phyloP scores from a whole-genome alignment of 2,329 filamentous ascomycete species.

The Samsoniella hepiali region DNA sequence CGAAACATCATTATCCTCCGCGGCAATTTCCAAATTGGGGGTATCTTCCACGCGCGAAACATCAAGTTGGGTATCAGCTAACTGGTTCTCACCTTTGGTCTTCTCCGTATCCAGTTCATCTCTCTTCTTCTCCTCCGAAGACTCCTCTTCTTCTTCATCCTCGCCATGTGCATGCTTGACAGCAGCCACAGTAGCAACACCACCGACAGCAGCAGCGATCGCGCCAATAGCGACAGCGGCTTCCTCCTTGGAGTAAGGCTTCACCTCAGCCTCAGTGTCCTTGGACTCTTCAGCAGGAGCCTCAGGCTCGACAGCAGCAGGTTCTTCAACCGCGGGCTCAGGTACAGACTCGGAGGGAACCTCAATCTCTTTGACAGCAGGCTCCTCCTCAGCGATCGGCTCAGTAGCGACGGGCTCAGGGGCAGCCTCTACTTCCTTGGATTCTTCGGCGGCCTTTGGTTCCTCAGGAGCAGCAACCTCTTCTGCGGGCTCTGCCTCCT shows the following conservation, averaged over 20 bases:
- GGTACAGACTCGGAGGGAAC: background rate
- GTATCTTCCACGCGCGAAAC: slow-evolving; percentile 16
- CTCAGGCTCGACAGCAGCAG: slow-evolving; percentile 3
- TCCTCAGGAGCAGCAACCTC: background rate
- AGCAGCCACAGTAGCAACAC: slow-evolving; percentile 12
- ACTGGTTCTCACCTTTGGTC: slow-evolving; percentile 23
- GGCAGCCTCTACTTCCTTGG: background rate
- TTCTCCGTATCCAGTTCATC: slow-evolving; percentile 21
- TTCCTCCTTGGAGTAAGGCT: background rate
- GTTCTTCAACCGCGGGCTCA: background rate
- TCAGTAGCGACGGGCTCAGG: slow-evolving; percentile 1
- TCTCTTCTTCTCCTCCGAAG: slow-evolving; percentile 6
- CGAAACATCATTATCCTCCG: slow-evolving; percentile 10
- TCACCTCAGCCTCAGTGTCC: slow-evolving; percentile 1
- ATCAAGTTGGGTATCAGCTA: slow-evolving; percentile 17
- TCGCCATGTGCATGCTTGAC: slow-evolving; percentile 1
- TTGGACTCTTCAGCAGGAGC: background rate
- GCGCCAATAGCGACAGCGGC: slow-evolving; percentile 3
- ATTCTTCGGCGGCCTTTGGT: background rate
- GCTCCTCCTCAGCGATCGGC: background rate
- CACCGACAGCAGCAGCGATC: slow-evolving; percentile 3
- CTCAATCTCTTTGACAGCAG: background rate
- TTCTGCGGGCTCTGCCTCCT: background rate
- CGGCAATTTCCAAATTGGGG: slow-evolving; percentile 12
- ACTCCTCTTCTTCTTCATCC: slow-evolving; percentile 12